Evolutionary conservation across 1,284 basidiomycete genomes (phyloP), one percentile per base, ranked within the genome.

Genomic region (Cystobasidium pallidum): DNA sequence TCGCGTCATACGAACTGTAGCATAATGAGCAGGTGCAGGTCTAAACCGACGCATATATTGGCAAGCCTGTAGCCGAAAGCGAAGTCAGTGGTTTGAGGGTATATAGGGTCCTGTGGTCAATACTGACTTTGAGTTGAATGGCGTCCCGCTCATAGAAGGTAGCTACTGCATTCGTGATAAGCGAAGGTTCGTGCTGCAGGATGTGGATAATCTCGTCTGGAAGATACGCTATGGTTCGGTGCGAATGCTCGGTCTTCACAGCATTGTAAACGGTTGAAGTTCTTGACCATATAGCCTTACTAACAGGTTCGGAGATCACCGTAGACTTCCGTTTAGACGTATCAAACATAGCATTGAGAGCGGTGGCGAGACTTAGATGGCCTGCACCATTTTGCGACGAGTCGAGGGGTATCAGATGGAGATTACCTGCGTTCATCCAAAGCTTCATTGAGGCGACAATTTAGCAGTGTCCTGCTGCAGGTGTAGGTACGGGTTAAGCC

Each of bases 111-210:
- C 19, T 32, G 19, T 30, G 13, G 17, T 88, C 79, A 80, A 21
- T 3, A 43, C 58, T 2, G 7, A 94, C 92, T 52, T 92, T 87
- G 67, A 97, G 83, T 80, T 93, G 91, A 2, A 90, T 84, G 0
- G 89, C 89, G 82, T 96, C 94, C 66, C 94, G 86, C 0, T 93
- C 94, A 79, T 96, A 95, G 81, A 98, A 97, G 0, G 90, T 87
- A 80, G 94, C 92, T 2, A 91, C 86, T 0, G 94, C 91, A 77
- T 87, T 89, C 77, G 96, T 91, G 13, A 94, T 84, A 21, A 99
- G 84, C 3, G 86, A 83, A 0, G 90, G 89, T 74, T 88, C 83
- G 7, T 82, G 80, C 13, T 83, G 79, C 28, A 99, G 83, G 0
- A 90, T 88, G 75, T 86, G 87, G 1, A 89, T 91, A 41, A 97